phyloP scores from a whole-genome alignment of 106 monocot species.

The Phalaenopsis aphrodite region DNA sequence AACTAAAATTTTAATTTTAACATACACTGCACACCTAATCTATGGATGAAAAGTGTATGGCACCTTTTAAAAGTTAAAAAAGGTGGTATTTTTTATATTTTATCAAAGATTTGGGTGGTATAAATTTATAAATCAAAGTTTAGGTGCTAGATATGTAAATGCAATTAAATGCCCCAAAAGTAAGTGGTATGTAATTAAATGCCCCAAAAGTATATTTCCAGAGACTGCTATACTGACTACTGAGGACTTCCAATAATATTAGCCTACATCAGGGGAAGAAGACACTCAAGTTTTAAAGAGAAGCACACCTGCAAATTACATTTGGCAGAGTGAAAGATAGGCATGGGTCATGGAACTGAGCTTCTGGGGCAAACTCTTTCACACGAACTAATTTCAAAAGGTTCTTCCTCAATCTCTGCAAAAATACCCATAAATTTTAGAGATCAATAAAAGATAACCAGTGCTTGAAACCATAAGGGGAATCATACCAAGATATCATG shows the following conservation, averaged over 20 bases:
- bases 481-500: slow-evolving; percentile 72
- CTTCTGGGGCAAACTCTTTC: slow-evolving; percentile 95
- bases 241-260: not conserved
- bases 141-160: too few relatives aligned
- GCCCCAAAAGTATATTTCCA: not conserved
- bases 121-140: too few relatives aligned
- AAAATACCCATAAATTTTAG: not conserved
- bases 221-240: not conserved
- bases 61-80: too few relatives aligned
- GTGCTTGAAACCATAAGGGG: not conserved
- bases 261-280: not conserved
- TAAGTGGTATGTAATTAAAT: too few relatives aligned
- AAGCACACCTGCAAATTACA: slow-evolving; percentile 79
- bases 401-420: slow-evolving; percentile 88
- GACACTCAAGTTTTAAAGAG: not conserved
- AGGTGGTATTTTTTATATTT: too few relatives aligned
- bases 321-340: slow-evolving; percentile 73
- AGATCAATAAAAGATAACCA: not conserved
- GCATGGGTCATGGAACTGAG: slow-evolving; percentile 61
- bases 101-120: too few relatives aligned
- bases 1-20: too few relatives aligned
- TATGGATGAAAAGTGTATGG: too few relatives aligned
- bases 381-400: slow-evolving; percentile 75
- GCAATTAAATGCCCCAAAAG: too few relatives aligned
- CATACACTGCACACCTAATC: too few relatives aligned